These are phyloP conservation scores for Trichosporon ovoides DNA, from an alignment of 1,284 basidiomycete genomes.

Conservation along the genomic window DNA sequence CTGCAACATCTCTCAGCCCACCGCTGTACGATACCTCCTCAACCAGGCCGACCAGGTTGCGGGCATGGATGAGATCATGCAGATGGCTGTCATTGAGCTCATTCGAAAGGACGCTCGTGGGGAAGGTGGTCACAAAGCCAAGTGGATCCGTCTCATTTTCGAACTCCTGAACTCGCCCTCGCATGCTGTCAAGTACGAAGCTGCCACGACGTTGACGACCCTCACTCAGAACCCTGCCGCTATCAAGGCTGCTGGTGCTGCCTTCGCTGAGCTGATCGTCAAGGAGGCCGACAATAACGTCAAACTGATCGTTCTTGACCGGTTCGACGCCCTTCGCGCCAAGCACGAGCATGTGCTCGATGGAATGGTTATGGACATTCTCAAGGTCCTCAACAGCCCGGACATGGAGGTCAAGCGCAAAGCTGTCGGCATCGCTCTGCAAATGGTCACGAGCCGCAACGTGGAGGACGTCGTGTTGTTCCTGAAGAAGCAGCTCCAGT, in stretches of 20 bases:
- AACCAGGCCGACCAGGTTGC: conserved; percentile 79
- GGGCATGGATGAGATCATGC: conserved; percentile 84
- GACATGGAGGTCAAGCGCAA: conserved; percentile 97
- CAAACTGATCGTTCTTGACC: conserved; percentile 94
- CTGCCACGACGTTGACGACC: conserved; percentile 88
- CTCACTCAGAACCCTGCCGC: conserved; percentile 95
- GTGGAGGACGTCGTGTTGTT: conserved; percentile 97
- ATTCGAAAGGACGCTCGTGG: conserved; percentile 84
- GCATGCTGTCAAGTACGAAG: conserved; percentile 96
- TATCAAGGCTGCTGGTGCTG: conserved; percentile 87
- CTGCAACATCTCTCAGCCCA: conserved; percentile 77
- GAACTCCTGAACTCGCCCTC: conserved; percentile 88
- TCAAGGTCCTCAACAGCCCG: conserved; percentile 71
- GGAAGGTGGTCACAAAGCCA: conserved; percentile 73
- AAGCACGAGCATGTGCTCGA: conserved; percentile 91
- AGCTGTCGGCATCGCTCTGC: conserved; percentile 81
- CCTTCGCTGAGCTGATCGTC: conserved; percentile 81
- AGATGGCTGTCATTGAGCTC: conserved; percentile 94
- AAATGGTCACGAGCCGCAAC: conserved; percentile 90
- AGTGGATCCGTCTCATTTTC: conserved; percentile 91
- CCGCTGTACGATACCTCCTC: conserved; percentile 86
- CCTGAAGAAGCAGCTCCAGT: conserved; percentile 96
- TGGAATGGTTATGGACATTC: conserved; percentile 89
- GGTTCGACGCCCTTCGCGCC: conserved; percentile 74
- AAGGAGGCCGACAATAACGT: conserved; percentile 99